Percentiles rank a stretch among this genome's conserved stretches.
These are phyloP conservation scores for Parastagonospora avenae DNA, from an alignment of 2,329 filamentous ascomycete species.

Conservation along the genomic window DNA sequence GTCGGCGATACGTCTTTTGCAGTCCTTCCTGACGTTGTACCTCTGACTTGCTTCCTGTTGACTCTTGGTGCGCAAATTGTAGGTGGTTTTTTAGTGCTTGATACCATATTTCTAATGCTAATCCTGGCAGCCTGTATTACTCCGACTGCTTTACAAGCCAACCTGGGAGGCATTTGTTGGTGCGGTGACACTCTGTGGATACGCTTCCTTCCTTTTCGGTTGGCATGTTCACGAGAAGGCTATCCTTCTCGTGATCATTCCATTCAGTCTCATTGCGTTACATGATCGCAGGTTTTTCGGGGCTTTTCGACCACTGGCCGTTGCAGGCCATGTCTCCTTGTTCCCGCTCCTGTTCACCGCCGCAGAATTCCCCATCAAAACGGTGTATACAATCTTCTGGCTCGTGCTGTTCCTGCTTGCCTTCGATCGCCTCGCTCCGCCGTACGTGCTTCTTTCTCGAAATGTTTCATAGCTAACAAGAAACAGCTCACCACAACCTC, in stretches of 20 bases:
- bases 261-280: constrained; percentile 90
- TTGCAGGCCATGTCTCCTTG: constrained; percentile 91
- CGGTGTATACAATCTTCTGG: constrained; percentile 91
- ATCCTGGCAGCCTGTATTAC: constrained; percentile 56
- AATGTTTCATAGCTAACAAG: constrained; percentile 17
- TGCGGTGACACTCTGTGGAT: constrained; percentile 88
- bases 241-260: constrained; percentile 89
- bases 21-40: constrained; percentile 84
- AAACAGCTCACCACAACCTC: constrained; percentile 67
- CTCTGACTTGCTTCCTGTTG: constrained; percentile 77
- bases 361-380: constrained; percentile 93
- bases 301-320: constrained; percentile 88
- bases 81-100: constrained; percentile 24
- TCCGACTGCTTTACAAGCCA: constrained; percentile 80
- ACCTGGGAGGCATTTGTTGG: constrained; percentile 91
- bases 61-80: constrained; percentile 82
- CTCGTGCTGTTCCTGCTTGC: constrained; percentile 81
- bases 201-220: constrained; percentile 94
- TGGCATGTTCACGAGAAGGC: constrained; percentile 99
- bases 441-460: constrained; percentile 51
- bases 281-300: constrained; percentile 88
- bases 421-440: constrained; percentile 87
- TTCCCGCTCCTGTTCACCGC: constrained; percentile 93
- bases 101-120: constrained; percentile 10
- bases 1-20: constrained; percentile 95